phyloP scores from a whole-genome alignment of 2,329 filamentous ascomycete genomes.

The Fusarium oxysporum region DNA sequence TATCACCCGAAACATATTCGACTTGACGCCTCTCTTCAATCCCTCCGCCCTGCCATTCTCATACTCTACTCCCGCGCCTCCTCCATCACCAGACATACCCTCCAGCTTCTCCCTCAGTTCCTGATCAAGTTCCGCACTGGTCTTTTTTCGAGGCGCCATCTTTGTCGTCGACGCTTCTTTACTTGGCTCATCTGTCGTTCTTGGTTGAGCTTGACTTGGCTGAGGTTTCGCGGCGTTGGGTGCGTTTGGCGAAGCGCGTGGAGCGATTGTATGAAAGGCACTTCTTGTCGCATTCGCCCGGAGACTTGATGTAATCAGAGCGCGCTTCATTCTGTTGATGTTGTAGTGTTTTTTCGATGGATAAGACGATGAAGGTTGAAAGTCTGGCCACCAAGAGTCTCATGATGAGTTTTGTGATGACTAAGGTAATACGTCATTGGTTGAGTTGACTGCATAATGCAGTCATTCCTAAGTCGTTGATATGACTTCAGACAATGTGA shows the following conservation, averaged over 20 bases:
- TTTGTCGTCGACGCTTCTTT: not conserved
- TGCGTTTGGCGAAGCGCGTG: not conserved
- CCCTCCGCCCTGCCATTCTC: slow-evolving; percentile 78
- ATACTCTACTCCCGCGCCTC: slow-evolving; percentile 77
- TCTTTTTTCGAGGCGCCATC: slow-evolving; percentile 55
- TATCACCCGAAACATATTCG: slow-evolving; percentile 79
- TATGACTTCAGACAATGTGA: accelerated
- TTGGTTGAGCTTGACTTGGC: not conserved
- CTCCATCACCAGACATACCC: slow-evolving; percentile 75
- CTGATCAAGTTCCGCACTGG: slow-evolving; percentile 71
- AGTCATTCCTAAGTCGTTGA: not conserved
- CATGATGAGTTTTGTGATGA: not conserved
- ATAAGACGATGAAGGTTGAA: not conserved
- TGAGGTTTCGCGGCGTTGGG: accelerated
- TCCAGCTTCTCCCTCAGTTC: slow-evolving; percentile 75
- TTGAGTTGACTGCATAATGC: not conserved
- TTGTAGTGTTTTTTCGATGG: not conserved
- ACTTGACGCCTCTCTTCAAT: slow-evolving; percentile 79
- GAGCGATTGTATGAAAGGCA: accelerated
- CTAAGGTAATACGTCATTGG: slow-evolving; percentile 28
- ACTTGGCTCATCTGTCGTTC: not conserved
- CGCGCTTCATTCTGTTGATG: slow-evolving; percentile 4
- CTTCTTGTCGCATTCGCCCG: accelerated
- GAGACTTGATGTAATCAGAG: accelerated
- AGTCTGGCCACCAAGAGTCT: not conserved